Evolutionary conservation across 352 stramenopile species (phyloP).

Genomic region (Globisporangium nodosum): DNA sequence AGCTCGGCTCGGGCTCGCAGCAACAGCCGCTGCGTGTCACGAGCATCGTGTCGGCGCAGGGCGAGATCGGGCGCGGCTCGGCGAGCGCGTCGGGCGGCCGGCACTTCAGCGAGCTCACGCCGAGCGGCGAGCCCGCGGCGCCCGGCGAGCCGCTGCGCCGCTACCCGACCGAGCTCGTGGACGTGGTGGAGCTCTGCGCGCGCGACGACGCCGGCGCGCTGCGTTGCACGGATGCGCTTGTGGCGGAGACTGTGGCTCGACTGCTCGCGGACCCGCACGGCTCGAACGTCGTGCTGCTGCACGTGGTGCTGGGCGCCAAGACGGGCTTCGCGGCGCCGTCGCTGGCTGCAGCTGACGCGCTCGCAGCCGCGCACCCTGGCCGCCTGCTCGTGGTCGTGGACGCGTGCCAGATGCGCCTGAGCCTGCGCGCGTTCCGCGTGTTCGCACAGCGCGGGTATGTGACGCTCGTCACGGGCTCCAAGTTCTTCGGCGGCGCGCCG

Average conservation of each 20-base stretch:
- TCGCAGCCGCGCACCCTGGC: conserved; percentile 56
- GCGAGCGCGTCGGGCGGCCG: conserved; percentile 62
- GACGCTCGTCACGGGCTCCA: conserved; percentile 79
- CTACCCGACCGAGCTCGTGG: conserved; percentile 56
- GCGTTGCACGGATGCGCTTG: conserved; percentile 34
- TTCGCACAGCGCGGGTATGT: conserved; percentile 64
- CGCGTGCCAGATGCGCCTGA: conserved; percentile 82
- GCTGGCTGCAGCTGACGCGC: conserved; percentile 45
- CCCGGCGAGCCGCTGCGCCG: conserved; percentile 42
- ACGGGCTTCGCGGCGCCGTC: conserved; percentile 80
- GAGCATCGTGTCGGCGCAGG: conserved; percentile 76
- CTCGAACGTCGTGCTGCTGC: conserved; percentile 72
- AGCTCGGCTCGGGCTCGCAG: conserved; percentile 25
- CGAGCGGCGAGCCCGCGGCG: conserved; percentile 45
- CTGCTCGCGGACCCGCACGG: conserved; percentile 31
- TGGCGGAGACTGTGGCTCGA: conserved; percentile 38
- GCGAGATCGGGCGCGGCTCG: conserved; percentile 82
- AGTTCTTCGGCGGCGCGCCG: conserved; percentile 83
- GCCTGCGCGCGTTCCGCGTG: conserved; percentile 51
- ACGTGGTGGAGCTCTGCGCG: conserved; percentile 55
- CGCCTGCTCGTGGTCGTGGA: conserved; percentile 80
- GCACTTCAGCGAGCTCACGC: conserved; percentile 81
- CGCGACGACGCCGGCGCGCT: conserved; percentile 52
- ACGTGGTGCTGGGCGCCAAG: conserved; percentile 84
- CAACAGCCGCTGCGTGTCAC: conserved; percentile 36